phyloP scores from a whole-genome alignment of 2,329 filamentous ascomycete species.

The Paecilomyces fulvus region DNA sequence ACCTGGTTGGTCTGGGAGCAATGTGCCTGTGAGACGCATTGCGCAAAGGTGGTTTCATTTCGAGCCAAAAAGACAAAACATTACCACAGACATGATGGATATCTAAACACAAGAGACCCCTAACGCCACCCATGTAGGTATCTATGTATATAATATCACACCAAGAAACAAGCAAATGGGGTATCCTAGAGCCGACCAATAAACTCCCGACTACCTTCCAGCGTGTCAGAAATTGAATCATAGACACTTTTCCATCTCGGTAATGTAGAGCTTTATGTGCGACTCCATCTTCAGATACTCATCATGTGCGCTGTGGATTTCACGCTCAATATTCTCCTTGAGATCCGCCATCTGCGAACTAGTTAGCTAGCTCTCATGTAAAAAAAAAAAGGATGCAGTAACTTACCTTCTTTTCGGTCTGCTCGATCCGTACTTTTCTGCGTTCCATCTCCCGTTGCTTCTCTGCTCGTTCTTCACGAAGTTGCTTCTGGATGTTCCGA shows the following conservation, averaged over 20 bases:
- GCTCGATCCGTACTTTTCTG: slow-evolving; percentile 85
- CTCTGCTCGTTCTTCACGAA: slow-evolving; percentile 76
- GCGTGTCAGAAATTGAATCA: slow-evolving; percentile 15
- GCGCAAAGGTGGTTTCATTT: slow-evolving; percentile 60
- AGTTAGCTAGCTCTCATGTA: slow-evolving; percentile 10
- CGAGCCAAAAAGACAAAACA: slow-evolving; percentile 25
- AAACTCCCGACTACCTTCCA: slow-evolving; percentile 25
- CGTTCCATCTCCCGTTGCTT: slow-evolving; percentile 90
- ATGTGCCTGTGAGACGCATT: slow-evolving; percentile 49
- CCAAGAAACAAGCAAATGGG: slow-evolving; percentile 21
- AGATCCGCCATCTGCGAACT: slow-evolving; percentile 77
- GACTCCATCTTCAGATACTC: slow-evolving; percentile 97
- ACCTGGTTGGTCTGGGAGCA: slow-evolving; percentile 48
- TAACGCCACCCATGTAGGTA: not conserved
- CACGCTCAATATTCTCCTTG: slow-evolving; percentile 94
- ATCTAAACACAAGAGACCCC: slow-evolving; percentile 2
- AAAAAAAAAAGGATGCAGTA: slow-evolving; percentile 2
- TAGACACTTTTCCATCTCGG: slow-evolving; percentile 93
- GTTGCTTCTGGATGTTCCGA: slow-evolving; percentile 64
- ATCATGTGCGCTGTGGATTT: slow-evolving; percentile 81
- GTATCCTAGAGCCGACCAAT: slow-evolving; percentile 30
- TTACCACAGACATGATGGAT: slow-evolving; percentile 6
- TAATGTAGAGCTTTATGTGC: slow-evolving; percentile 95
- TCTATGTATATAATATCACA: slow-evolving; percentile 10
- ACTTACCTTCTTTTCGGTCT: slow-evolving; percentile 93